Percentiles rank a stretch among this genome's conserved stretches.
Conservation (phyloP, 306 rosid genomes). For the Trichosanthes truncata region DNA sequence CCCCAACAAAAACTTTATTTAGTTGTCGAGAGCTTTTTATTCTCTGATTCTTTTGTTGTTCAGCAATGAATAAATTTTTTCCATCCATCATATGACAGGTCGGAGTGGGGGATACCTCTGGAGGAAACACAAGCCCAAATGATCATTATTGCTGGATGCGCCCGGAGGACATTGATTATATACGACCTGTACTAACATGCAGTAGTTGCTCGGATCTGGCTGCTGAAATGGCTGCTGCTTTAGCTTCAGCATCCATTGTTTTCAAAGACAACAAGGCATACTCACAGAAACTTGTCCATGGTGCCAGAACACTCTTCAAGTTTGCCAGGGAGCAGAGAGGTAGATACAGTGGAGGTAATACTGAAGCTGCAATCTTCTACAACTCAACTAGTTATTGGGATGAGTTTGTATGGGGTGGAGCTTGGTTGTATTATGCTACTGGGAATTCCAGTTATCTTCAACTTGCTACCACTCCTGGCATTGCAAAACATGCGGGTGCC, state of each 20-base stretch:
- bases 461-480: constrained; percentile 74
- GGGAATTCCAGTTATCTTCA: constrained; percentile 78
- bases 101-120: constrained; percentile 70
- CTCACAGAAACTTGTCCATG: constrained; percentile 92
- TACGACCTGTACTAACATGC: constrained; percentile 58
- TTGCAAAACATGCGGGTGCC: constrained; percentile 95
- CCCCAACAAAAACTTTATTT: neutral
- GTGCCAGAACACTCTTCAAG: constrained; percentile 69
- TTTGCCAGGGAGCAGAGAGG: constrained; percentile 73
- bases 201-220: constrained; percentile 73
- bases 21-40: neutral
- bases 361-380: constrained; percentile 70
- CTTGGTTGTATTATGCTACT: constrained; percentile 97
- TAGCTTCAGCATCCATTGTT: constrained; percentile 93
- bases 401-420: constrained; percentile 93
- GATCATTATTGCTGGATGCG: constrained; percentile 99
- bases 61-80: neutral
- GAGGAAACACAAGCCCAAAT: constrained; percentile 60
- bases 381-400: constrained; percentile 83
- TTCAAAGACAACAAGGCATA: constrained; percentile 96
- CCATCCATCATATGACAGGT: constrained; percentile 36
- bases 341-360: constrained; percentile 47
- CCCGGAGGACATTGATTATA: constrained; percentile 89
- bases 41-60: neutral
- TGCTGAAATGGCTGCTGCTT: constrained; percentile 93